Conservation (phyloP, 176 grass and related monocot species). For the Aegilops tauschii region DNA sequence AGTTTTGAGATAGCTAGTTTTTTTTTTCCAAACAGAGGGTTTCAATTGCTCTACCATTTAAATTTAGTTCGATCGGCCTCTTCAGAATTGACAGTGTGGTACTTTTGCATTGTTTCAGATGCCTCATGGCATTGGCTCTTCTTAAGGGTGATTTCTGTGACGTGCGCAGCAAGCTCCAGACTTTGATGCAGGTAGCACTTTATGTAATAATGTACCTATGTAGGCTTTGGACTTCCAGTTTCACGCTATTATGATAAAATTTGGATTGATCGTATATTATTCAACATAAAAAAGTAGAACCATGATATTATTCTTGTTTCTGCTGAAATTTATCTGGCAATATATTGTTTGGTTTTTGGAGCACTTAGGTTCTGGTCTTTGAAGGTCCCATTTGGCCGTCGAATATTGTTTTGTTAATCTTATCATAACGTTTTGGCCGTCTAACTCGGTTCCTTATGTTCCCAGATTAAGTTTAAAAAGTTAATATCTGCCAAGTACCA, state of each 20-base stretch:
- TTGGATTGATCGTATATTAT: not conserved
- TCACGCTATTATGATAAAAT: not conserved
- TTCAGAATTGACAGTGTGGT: not conserved
- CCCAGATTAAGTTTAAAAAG: not conserved
- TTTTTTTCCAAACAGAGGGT: too few species aligned
- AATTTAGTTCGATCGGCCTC: not conserved
- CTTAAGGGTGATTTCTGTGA: slow-evolving; percentile 66
- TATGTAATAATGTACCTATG: not conserved
- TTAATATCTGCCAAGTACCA: not conserved
- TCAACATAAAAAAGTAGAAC: not conserved
- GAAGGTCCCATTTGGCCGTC: not conserved
- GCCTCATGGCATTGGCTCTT: slow-evolving; percentile 54
- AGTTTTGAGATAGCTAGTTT: not conserved
- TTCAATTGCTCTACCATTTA: not conserved
- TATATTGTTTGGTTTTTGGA: not conserved
- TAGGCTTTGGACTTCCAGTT: not conserved
- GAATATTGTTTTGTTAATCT: not conserved
- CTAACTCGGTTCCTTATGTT: not conserved
- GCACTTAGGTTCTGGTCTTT: not conserved
- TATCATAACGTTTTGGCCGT: not conserved
- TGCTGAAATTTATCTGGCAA: not conserved
- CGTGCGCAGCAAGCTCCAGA: slow-evolving; percentile 55
- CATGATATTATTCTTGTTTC: not conserved
- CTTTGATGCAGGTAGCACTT: slow-evolving; percentile 67
- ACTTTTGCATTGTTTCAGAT: slow-evolving; percentile 42